Base-by-base conservation (phyloP, 257 asterid species). In the Ocimum tenuiflorum region DNA sequence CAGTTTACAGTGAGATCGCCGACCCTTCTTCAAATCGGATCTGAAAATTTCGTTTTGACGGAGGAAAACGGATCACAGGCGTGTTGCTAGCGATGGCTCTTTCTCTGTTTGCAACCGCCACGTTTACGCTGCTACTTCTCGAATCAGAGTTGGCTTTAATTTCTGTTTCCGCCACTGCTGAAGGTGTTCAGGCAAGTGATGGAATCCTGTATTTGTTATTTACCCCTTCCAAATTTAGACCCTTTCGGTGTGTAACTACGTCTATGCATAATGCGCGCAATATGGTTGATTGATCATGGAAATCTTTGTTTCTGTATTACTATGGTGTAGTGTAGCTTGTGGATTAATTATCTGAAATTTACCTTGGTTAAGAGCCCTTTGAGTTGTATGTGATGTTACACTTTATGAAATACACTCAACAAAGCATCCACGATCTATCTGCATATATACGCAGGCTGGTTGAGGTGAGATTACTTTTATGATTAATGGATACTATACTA, bases 111-210 rank as follows among this genome's bases (percentile, higher is more conserved):
- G 86, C 77, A 18, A 77, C 87, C 22, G 98, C 95, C 2, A 79
- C 87, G 22, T 75, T 85, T 31, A 77, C 87, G 46, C 73, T 83
- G 70, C 63, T 91, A 29, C 76, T 85, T 54, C 82, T 87, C 18
- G 92, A 84, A 65, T 83, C 90, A 48, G 95, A 85, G 68, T 72
- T 78, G 63, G 57, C 76, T 0, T 67, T 85, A 3, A 31, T 76
- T 17, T 85, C 95, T 24, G 95, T 84, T 70, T 86, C 90, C 65
- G 98, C 98, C 39, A 92, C 92, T 31, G 79, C 95, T 0, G 96
- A 87, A 79, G 98, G 96, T 74, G 96, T 91, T 51, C 95, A 91
- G 96, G 98, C 77, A 51, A 67, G 67, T 54, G 22, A 49, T 56
- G 42, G 0, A 52, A 31, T 66, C n/a, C 64, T 56, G 46, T 31